A percentile compares a stretch with the other conserved stretches of the same genome.
Conservation (phyloP, 768 basidiomycete genomes). For the Suillus fuscotomentosus region DNA sequence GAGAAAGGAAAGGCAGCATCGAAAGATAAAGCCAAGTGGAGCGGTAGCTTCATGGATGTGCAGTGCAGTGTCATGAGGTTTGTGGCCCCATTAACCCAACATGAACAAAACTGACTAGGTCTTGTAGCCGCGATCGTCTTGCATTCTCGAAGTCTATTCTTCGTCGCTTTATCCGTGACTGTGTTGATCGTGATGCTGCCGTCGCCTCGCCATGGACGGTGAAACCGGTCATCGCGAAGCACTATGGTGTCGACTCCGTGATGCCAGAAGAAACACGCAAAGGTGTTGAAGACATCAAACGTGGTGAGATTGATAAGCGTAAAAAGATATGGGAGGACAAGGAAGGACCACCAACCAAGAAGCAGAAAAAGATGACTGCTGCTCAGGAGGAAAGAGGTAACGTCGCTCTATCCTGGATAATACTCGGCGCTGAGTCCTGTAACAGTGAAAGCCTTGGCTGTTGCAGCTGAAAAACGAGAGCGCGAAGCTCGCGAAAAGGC, state of each 20-base stretch:
- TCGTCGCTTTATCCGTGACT: conserved; percentile 93
- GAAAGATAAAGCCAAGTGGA: conserved; percentile 64
- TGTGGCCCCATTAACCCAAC: conserved; percentile 19
- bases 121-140: conserved; percentile 82
- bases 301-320: conserved; percentile 88
- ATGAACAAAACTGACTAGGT: conserved; percentile 6
- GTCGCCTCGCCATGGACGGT: conserved; percentile 97
- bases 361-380: conserved; percentile 74
- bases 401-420: conserved; percentile 7
- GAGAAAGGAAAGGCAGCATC: conserved; percentile 54
- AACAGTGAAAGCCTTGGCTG: conserved; percentile 29
- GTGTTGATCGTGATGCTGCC: conserved; percentile 88
- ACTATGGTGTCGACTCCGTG: conserved; percentile 80
- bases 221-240: conserved; percentile 77
- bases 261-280: conserved; percentile 86
- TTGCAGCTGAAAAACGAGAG: conserved; percentile 60
- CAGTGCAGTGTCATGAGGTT: conserved; percentile 80
- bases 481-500: conserved; percentile 69
- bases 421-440: conserved; percentile 10
- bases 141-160: conserved; percentile 97
- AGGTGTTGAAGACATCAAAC: conserved; percentile 77
- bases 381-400: conserved; percentile 76
- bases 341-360: conserved; percentile 78
- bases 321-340: conserved; percentile 91
- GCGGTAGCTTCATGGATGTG: conserved; percentile 82